A percentile compares a stretch with the other conserved stretches of the same genome.
These are phyloP conservation scores for Marvania coccoides DNA, from an alignment of 139 green algal species.

Conservation along the genomic window DNA sequence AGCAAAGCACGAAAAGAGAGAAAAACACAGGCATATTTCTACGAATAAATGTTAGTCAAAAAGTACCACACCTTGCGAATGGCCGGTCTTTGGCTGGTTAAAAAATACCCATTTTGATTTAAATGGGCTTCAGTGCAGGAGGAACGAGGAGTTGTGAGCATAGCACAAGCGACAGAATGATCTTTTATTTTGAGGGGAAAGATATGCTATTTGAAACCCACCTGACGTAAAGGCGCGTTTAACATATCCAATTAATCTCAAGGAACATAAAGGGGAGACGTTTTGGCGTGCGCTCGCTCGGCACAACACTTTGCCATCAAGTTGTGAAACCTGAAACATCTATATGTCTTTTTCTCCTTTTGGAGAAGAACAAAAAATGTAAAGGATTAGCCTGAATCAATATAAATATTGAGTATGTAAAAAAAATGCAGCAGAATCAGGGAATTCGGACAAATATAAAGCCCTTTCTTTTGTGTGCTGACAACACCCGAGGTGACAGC, in stretches of 20 bases:
- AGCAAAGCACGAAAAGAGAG: neutral
- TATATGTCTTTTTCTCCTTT: too few relatives aligned
- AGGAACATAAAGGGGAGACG: neutral
- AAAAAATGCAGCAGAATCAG: neutral
- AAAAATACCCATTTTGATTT: too few relatives aligned
- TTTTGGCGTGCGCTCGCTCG: neutral
- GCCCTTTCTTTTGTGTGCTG: too few relatives aligned
- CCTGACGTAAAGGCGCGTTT: neutral
- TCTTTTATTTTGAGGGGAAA: neutral
- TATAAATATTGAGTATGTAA: neutral
- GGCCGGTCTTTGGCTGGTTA: too few relatives aligned
- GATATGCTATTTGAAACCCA: neutral
- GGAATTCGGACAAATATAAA: neutral
- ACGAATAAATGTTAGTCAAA: neutral
- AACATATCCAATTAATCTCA: neutral
- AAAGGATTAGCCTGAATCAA: neutral
- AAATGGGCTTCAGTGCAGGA: neutral
- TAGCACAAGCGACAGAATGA: neutral
- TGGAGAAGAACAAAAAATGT: neutral
- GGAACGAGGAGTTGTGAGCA: neutral
- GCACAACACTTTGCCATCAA: neutral
- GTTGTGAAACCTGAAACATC: neutral
- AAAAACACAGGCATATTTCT: neutral
- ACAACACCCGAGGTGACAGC: too few relatives aligned
- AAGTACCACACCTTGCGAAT: too few relatives aligned